A percentile compares a stretch with the other conserved stretches of the same genome.
Conservation (phyloP, 1,139 yeast species). For the Lodderomyces oxycetoniae region DNA sequence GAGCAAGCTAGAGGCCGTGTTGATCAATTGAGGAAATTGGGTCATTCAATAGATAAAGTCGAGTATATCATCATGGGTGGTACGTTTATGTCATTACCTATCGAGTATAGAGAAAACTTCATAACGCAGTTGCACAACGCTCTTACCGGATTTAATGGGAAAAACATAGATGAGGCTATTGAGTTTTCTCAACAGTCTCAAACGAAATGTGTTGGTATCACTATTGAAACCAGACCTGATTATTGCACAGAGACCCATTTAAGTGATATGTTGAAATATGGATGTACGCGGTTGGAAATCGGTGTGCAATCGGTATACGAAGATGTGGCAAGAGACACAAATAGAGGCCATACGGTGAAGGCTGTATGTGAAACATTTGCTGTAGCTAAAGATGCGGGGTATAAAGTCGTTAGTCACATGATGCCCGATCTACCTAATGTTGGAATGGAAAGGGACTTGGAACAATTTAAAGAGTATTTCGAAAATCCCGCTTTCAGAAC, state of each 20-base stretch:
- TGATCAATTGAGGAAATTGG: conserved; percentile 90
- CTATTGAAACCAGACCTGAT: conserved; percentile 98
- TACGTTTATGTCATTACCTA: conserved; percentile 92
- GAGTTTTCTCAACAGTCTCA: conserved; percentile 87
- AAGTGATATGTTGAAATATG: conserved; percentile 92
- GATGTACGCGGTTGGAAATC: conserved; percentile 93
- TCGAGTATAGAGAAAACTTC: conserved; percentile 82
- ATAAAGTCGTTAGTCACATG: conserved; percentile 97
- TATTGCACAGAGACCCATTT: conserved; percentile 95
- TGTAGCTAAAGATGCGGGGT: conserved; percentile 95
- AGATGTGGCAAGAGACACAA: conserved; percentile 97
- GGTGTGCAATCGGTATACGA: conserved; percentile 98
- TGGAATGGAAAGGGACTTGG: conserved; percentile 96
- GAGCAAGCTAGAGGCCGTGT: conserved; percentile 98
- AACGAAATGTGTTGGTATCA: conserved; percentile 97
- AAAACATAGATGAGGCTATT: conserved; percentile 85
- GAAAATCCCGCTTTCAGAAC: conserved; percentile 97
- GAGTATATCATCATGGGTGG: conserved; percentile 99
- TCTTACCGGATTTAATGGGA: conserved; percentile 86
- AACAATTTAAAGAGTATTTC: conserved; percentile 92
- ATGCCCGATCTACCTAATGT: conserved; percentile 99
- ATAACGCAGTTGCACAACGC: conserved; percentile 92
- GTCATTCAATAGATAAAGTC: conserved; percentile 95
- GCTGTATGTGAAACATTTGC: conserved; percentile 96
- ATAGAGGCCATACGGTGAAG: conserved; percentile 96